Evolutionary conservation across 345 rosid species (phyloP).

Genomic region (Hypericum perforatum): DNA sequence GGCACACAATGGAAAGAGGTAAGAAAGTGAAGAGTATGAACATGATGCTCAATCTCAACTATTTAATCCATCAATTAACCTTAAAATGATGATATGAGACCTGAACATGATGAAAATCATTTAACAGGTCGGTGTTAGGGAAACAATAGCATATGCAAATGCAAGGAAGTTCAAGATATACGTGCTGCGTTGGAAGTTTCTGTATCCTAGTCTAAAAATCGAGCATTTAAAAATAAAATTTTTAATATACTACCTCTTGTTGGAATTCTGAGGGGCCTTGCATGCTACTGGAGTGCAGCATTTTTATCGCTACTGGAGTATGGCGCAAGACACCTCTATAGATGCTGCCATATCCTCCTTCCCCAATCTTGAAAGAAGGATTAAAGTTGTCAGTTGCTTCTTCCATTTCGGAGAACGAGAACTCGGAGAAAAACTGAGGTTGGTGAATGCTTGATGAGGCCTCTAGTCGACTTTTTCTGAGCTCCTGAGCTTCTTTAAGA

Average conservation of each 20-base stretch:
- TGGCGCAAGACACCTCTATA: constrained; percentile 30
- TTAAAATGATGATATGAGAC: no score
- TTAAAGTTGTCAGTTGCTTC: constrained; percentile 27
- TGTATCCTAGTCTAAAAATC: neutral
- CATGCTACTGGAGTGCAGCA: constrained; percentile 17
- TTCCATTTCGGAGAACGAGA: constrained; percentile 24
- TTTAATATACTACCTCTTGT: constrained; percentile 17
- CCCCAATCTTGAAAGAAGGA: constrained; percentile 21
- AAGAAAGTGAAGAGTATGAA: no score
- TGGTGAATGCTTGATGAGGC: constrained; percentile 12
- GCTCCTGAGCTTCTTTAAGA: constrained; percentile 24
- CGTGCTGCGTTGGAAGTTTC: neutral
- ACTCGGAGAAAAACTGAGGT: constrained; percentile 17
- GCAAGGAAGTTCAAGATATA: no score
- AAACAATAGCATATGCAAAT: no score
- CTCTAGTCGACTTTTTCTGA: constrained; percentile 17
- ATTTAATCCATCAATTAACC: no score
- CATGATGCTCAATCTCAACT: no score
- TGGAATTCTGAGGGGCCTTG: constrained; percentile 16
- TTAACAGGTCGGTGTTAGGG: no score
- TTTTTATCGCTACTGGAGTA: constrained; percentile 32
- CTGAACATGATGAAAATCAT: no score
- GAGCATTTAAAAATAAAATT: neutral
- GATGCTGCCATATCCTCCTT: constrained; percentile 21
- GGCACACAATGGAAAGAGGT: no score